Base-by-base conservation (phyloP, 768 basidiomycete genomes). In the Kwoniella sp. region DNA sequence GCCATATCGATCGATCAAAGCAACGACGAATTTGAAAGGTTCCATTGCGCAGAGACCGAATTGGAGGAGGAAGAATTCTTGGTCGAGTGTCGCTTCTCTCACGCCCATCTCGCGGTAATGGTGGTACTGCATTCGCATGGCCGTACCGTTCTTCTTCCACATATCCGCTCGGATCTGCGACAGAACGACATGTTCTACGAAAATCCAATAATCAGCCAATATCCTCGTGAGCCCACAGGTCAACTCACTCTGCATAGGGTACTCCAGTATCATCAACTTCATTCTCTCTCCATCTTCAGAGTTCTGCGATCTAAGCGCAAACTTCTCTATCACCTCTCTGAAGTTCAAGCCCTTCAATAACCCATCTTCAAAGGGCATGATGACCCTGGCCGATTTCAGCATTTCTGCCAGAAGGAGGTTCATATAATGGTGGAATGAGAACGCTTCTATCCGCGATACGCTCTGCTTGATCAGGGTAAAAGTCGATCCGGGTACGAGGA, bases 141-240 rank as follows among this genome's bases (percentile, higher is more conserved):
- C 90, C 73, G 93, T 91, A 2, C 96, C 96, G 71, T 99, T 99
- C 58, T 95, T 89, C 8, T 96, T 94, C 96, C 96, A 99, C 3
- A 98, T 84, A 0, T 93, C 93, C 0, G 91, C 90, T 25, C 93
- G 87, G 55, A 97, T 92, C 77, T 98, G 96, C 0, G 94, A 92
- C 19, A 72, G 47, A 29, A 73, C 60, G 36, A 66, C 71, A 44
- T 68, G 65, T 61, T 70, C 73, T 72, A 30, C 1, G 10, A 50
- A 21, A 19, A n/a, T n/a, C n/a, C n/a, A n/a, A n/a, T n/a, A n/a
- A n/a, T n/a, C n/a, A n/a, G n/a, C n/a, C n/a, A n/a, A n/a, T n/a
- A 44, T 10, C 40, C 40, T 33, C n/a, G 19, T 27, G n/a, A n/a
- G n/a, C n/a, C n/a, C n/a, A n/a, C n/a, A n/a, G n/a, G 0, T 15